Evolutionary conservation across 768 basidiomycete genomes (phyloP), one percentile per base, ranked within the genome.

Genomic region (Postia placenta): DNA sequence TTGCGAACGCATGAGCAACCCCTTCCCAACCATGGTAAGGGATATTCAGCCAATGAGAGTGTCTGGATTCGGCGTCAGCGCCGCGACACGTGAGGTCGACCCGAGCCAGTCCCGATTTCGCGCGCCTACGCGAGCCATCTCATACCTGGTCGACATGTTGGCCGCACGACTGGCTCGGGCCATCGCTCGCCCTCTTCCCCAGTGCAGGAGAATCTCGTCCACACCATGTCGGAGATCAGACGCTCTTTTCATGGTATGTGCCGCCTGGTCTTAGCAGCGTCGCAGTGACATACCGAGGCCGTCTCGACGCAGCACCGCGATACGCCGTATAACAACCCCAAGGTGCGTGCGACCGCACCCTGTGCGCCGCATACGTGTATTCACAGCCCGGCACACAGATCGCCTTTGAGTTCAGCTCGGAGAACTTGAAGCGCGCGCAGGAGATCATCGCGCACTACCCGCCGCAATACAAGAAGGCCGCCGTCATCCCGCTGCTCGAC

Each of bases 381-480:
- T 7, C 7, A 42, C 0, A 43, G 23, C 15, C 42, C 25, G 46
- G 20, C 47, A 2, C 19, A 14, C 54, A 96, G 92, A 94, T 97
- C 69, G 78, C 87, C 11, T 99, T 99, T 68, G 79, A 87, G 57
- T 94, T 95, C 70, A 73, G 75, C 50, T 61, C 78, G 0, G 86
- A 83, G 62, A 97, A 95, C 73, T 60, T 83, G 69, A 89, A 89
- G 74, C 79, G 80, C 28, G 93, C 92, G 0, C 60, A 93, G 53
- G 85, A 91, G 65, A 88, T 98, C 70, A 90, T 98, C 66, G 76
- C 88, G 36, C 84, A 83, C 58, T 99, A 99, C 73, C 95, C 95
- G 19, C 79, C 91, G 46, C 94, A 97, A 62, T 99, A 98, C 79
- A 96, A 92, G 79, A 99, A 99, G 69, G 95, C 93, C 15, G 96